phyloP scores from a whole-genome alignment of 257 asterid species.

The Solanum ossicruentum region DNA sequence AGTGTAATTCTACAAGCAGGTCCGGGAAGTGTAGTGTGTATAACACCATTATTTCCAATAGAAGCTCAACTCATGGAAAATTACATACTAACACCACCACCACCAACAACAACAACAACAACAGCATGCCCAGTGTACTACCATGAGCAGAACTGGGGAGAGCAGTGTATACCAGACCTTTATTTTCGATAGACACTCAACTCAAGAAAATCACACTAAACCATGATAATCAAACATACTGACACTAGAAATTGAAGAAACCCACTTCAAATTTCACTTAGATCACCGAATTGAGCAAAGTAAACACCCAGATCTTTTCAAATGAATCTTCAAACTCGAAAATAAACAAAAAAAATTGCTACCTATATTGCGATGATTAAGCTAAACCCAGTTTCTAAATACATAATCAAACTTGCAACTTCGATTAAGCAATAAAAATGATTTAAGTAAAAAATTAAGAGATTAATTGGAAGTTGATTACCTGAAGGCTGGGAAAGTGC shows the following conservation, averaged over 20 bases:
- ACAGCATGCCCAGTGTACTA: background rate
- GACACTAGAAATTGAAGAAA: background rate
- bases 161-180: background rate
- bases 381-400: background rate
- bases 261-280: background rate
- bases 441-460: background rate
- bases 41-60: too few relatives aligned
- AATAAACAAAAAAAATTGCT: background rate
- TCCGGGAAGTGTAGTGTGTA: too few relatives aligned
- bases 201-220: background rate
- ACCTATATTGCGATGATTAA: background rate
- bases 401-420: background rate
- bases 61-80: too few relatives aligned
- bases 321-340: background rate
- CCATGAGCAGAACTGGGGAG: background rate
- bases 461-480: background rate
- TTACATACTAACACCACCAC: background rate
- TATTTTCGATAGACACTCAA: background rate
- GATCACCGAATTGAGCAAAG: background rate
- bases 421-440: background rate
- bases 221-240: background rate
- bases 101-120: background rate
- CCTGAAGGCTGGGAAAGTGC: conserved; percentile 14
- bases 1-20: background rate
- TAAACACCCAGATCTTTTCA: background rate